These are phyloP conservation scores for Hyphopichia wangnamkhiaoensis DNA, from an alignment of 1,139 yeast genomes.

Conservation along the genomic window DNA sequence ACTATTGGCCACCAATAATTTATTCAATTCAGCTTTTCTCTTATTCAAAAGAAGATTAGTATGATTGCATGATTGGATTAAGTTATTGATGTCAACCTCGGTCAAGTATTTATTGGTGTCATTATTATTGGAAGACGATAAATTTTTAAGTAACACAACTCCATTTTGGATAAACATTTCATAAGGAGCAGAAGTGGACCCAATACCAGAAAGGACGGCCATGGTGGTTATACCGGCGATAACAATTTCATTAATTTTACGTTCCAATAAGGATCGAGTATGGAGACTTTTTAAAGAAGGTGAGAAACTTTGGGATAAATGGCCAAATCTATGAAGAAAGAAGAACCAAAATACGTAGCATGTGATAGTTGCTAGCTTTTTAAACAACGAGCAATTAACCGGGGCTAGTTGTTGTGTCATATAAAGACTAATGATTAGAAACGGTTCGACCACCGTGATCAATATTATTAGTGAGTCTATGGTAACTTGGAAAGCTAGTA, in stretches of 20 bases:
- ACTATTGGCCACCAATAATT: conserved; percentile 18
- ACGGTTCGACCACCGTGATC: conserved; percentile 36
- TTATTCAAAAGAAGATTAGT: conserved; percentile 35
- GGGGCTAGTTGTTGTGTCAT: conserved; percentile 31
- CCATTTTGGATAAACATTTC: conserved; percentile 12
- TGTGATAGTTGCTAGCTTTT: conserved; percentile 12
- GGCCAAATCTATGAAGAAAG: conserved; percentile 38
- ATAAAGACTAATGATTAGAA: conserved; percentile 30
- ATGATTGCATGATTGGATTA: conserved; percentile 41
- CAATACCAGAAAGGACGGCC: conserved; percentile 73
- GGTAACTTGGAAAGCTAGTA: conserved; percentile 30
- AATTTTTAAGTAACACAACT: no score
- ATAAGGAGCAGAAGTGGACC: conserved; percentile 68
- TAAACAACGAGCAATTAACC: conserved; percentile 4
- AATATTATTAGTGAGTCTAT: conserved; percentile 35
- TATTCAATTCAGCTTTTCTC: conserved; percentile 33
- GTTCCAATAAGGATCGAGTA: conserved; percentile 32
- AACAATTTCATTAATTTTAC: conserved; percentile 59
- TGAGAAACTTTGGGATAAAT: conserved; percentile 30
- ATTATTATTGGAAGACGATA: background rate
- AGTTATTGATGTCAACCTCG: conserved; percentile 27
- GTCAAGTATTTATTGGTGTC: conserved; percentile 10
- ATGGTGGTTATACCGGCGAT: conserved; percentile 72
- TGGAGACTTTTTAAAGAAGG: conserved; percentile 14
- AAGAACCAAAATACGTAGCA: conserved; percentile 31